phyloP scores from a whole-genome alignment of 1,139 yeast genomes.

The Magnusiomyces ingens region DNA sequence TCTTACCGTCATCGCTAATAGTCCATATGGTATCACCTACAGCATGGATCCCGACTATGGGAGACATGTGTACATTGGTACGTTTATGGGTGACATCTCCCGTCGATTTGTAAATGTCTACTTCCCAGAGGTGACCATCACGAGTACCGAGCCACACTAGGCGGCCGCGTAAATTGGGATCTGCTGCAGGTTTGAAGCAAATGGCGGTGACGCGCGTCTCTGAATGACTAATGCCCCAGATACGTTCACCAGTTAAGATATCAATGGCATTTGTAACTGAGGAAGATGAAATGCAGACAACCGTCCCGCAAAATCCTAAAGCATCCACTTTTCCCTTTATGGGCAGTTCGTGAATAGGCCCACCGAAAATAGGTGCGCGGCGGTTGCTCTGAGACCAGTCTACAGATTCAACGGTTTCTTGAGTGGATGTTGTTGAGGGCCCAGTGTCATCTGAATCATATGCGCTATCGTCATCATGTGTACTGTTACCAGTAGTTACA shows the following conservation, averaged over 20 bases:
- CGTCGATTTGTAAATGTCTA: constrained; percentile 18
- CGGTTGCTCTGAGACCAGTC: constrained; percentile 34
- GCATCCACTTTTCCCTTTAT: constrained; percentile 27
- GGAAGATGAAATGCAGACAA: constrained; percentile 23
- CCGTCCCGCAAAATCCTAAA: constrained; percentile 25
- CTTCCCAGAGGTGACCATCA: constrained; percentile 34
- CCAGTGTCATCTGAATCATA: constrained; percentile 19
- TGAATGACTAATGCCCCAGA: constrained; percentile 24
- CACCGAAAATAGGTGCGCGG: constrained; percentile 30
- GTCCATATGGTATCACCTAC: constrained; percentile 31
- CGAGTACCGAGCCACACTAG: constrained; percentile 35
- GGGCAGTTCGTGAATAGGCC: constrained; percentile 26
- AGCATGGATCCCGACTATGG: constrained; percentile 28
- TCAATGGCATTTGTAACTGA: constrained; percentile 26
- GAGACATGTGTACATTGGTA: constrained; percentile 27
- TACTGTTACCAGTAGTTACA: constrained; percentile 4
- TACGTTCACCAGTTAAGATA: constrained; percentile 23
- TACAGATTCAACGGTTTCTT: constrained; percentile 23
- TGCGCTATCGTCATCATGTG: constrained; percentile 9
- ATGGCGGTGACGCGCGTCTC: constrained; percentile 28
- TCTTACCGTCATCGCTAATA: constrained; percentile 36
- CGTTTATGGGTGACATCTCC: constrained; percentile 22
- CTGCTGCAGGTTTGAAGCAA: constrained; percentile 20
- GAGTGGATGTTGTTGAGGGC: constrained; percentile 3
- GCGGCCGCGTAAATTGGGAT: constrained; percentile 19